phyloP scores from a whole-genome alignment of 2,329 filamentous ascomycete genomes.

The Fusarium aywerte region DNA sequence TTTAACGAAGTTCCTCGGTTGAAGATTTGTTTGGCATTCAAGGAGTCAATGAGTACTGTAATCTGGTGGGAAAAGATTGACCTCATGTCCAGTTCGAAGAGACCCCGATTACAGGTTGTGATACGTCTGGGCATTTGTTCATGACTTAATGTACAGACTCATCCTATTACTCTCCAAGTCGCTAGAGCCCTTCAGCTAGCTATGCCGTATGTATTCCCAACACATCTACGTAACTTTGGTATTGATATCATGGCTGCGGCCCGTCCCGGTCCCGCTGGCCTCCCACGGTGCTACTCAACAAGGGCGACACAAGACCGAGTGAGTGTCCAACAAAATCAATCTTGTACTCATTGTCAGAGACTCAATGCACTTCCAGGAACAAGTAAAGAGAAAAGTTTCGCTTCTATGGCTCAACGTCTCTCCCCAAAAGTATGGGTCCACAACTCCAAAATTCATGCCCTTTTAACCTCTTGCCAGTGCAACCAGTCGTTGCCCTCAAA shows the following conservation, averaged over 20 bases:
- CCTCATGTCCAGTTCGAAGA: not conserved
- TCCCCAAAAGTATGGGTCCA: constrained; percentile 39
- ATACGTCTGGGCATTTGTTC: too few relatives aligned
- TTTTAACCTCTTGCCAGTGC: constrained; percentile 35
- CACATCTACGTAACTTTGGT: not conserved
- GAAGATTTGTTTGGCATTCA: not conserved
- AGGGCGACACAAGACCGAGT: constrained; percentile 2
- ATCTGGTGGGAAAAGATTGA: not conserved
- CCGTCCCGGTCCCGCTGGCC: constrained; percentile 15
- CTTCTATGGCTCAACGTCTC: constrained; percentile 42
- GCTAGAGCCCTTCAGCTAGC: not conserved
- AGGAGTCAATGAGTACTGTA: too few relatives aligned
- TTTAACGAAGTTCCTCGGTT: too few relatives aligned
- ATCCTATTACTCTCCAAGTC: not conserved
- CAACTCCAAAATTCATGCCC: constrained; percentile 45
- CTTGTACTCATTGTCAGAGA: constrained; percentile 25
- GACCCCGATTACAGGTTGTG: not conserved
- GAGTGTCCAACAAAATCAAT: constrained; percentile 38
- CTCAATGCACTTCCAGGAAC: constrained; percentile 30
- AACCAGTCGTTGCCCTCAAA: constrained; percentile 26
- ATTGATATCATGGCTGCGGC: constrained; percentile 24
- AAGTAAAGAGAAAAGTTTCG: constrained; percentile 38
- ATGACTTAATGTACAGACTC: not conserved
- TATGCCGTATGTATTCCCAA: not conserved
- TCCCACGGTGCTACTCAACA: constrained; percentile 4